Percentiles rank a stretch among this genome's conserved stretches.
Evolutionary conservation across 2,329 filamentous ascomycete species (phyloP).

Genomic region (Phyllosticta citribraziliensis): DNA sequence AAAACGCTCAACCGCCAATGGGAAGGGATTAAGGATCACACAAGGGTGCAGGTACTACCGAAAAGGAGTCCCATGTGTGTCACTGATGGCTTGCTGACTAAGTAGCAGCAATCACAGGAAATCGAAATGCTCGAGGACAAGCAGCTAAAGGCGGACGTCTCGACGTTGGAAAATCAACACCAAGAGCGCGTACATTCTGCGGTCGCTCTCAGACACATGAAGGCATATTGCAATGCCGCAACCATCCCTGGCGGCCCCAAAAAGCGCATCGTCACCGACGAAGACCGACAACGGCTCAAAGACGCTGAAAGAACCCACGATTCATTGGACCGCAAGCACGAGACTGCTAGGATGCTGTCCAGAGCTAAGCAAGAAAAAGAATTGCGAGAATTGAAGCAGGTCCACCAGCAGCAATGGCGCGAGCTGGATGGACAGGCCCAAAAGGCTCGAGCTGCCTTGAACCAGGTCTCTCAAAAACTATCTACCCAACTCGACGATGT

Average conservation of each 20-base stretch:
- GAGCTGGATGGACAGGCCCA: background rate
- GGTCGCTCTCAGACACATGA: constrained; percentile 38
- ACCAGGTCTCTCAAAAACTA: background rate
- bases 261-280: constrained; percentile 31
- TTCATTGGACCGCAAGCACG: constrained; percentile 33
- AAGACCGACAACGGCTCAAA: constrained; percentile 34
- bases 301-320: constrained; percentile 29
- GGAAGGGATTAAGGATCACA: background rate
- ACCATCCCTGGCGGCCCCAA: constrained; percentile 11
- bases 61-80: background rate
- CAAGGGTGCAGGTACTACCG: background rate
- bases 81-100: background rate
- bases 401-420: background rate
- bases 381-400: constrained; percentile 15
- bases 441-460: background rate
- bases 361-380: constrained; percentile 35
- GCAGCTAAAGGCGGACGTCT: constrained; percentile 34
- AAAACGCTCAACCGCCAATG: constrained; percentile 3
- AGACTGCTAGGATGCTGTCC: constrained; percentile 37
- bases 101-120: constrained; percentile 25
- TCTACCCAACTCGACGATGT: background rate
- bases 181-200: constrained; percentile 34
- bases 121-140: constrained; percentile 35
- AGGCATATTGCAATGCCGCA: constrained; percentile 36
- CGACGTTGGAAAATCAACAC: constrained; percentile 31